These are phyloP conservation scores for Plenodomus biglobosus DNA, from an alignment of 2,329 filamentous ascomycete species.

Conservation along the genomic window DNA sequence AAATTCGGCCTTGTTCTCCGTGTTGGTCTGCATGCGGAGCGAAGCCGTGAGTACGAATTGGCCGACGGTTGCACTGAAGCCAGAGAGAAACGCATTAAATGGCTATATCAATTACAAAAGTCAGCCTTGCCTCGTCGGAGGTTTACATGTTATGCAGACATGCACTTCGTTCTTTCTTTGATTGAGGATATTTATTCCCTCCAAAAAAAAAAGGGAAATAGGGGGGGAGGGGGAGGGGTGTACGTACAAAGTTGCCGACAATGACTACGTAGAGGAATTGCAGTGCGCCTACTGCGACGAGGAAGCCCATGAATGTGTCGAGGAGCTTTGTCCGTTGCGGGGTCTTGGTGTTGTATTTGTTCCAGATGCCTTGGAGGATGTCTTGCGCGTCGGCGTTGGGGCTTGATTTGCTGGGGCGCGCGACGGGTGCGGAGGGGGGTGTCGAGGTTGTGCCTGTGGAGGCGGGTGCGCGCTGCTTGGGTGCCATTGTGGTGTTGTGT, in stretches of 20 bases:
- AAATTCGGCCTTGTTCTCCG: conserved; percentile 78
- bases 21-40: conserved; percentile 89
- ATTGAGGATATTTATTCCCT: too few species aligned
- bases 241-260: conserved; percentile 86
- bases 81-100: conserved; percentile 97
- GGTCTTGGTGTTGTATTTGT: conserved; percentile 77
- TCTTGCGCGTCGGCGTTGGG: conserved; percentile 49
- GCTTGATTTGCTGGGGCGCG: conserved; percentile 29
- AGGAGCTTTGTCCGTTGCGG: conserved; percentile 90
- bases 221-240: too few species aligned
- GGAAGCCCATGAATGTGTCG: conserved; percentile 86
- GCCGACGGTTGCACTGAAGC: conserved; percentile 90
- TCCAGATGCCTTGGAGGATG: conserved; percentile 70
- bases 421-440: conserved; percentile 18
- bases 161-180: too few species aligned
- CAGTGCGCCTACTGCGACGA: conserved; percentile 80
- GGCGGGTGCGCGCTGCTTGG: conserved; percentile 34
- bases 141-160: too few species aligned
- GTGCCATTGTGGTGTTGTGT: conserved; percentile 28
- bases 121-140: too few species aligned
- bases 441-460: conserved; percentile 11
- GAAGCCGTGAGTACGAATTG: conserved; percentile 94
- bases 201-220: too few species aligned
- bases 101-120: too few species aligned
- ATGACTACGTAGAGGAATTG: conserved; percentile 94